phyloP scores from a whole-genome alignment of 441 rosid genomes.

The Capsella rubella region DNA sequence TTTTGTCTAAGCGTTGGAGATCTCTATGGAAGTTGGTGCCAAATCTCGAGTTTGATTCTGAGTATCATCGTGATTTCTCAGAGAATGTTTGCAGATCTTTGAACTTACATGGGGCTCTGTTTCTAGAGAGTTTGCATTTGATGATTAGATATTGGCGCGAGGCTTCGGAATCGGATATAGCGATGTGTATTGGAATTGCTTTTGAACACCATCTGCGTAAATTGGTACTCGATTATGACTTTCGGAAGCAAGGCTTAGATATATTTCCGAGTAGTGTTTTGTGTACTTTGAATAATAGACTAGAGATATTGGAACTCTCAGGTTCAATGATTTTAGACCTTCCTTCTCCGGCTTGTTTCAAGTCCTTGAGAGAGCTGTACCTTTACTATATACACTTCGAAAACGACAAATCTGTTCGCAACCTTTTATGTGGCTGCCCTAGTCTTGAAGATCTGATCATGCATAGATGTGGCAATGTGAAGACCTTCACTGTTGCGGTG shows the following conservation, averaged over 20 bases:
- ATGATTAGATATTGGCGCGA: rapidly evolving
- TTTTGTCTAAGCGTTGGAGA: slow-evolving; percentile 25
- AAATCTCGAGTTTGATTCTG: not conserved
- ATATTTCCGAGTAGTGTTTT: not conserved
- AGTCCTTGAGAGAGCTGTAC: slow-evolving; percentile 10
- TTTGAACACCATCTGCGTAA: not conserved
- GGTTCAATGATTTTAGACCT: not conserved
- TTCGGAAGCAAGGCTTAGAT: not conserved
- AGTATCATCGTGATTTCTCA: not conserved
- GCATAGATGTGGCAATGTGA: not conserved
- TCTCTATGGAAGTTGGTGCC: slow-evolving; percentile 29
- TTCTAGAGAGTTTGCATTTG: not conserved
- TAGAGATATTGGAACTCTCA: not conserved
- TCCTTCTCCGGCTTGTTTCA: not conserved
- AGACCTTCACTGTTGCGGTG: not conserved
- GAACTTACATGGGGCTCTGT: not conserved
- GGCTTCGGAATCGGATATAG: not conserved
- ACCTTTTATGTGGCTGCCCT: slow-evolving; percentile 27
- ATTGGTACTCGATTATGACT: not conserved
- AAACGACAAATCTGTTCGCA: slow-evolving; percentile 2
- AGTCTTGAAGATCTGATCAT: slow-evolving; percentile 20
- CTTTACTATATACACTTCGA: not conserved
- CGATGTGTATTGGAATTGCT: not conserved
- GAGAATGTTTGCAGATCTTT: not conserved
- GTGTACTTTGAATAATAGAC: not conserved